Evolutionary conservation across 2,329 filamentous ascomycete genomes (phyloP), one percentile per base, ranked within the genome.

Genomic region (Colletotrichum sojae): DNA sequence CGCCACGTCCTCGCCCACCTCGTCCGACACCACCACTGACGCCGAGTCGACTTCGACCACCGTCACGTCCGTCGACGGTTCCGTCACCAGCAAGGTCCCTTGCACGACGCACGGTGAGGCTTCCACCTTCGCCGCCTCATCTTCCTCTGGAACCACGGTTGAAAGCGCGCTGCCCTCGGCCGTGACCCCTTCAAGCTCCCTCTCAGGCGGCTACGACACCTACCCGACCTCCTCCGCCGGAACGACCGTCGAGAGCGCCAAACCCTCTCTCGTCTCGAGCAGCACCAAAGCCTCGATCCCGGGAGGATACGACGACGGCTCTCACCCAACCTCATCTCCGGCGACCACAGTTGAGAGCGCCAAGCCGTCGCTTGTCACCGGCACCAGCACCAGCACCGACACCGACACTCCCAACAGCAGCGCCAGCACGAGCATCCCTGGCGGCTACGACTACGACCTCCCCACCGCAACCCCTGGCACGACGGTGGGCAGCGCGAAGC

Each of bases 211-310:
- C 20, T 69, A 69, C n/a, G 54, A 31, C 15, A 27, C 54, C 5
- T 49, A 53, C 4, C 36, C 43, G 8, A 8, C 31, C 6, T 43
- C 61, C 4, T 45, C 43, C 6, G 15, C 13, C 13, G 55, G 22
- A 12, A 69, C 66, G 2, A 69, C 61, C 1, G 31, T 66, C 18
- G 49, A 31, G 10, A 59, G 62, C 43, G 51, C 51, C 43, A 69
- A 67, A 48, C 62, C 67, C 6, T 56, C 62, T 0, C 15, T 45
- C 16, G 18, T 52, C 6, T 39, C 64, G 5, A 52, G 45, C 20
- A 60, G 48, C 27, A 48, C 65, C 5, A 51, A 18, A 9, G 27
- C 62, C 13, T 46, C 45, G 3, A 53, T 69, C 13, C 22, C 62
- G 1, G 62, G 62, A 13, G 62, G 51, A n/a, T 69, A 69, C 16